These are phyloP conservation scores for Termitomyces sp. DNA, from an alignment of 768 basidiomycete genomes.

Conservation along the genomic window DNA sequence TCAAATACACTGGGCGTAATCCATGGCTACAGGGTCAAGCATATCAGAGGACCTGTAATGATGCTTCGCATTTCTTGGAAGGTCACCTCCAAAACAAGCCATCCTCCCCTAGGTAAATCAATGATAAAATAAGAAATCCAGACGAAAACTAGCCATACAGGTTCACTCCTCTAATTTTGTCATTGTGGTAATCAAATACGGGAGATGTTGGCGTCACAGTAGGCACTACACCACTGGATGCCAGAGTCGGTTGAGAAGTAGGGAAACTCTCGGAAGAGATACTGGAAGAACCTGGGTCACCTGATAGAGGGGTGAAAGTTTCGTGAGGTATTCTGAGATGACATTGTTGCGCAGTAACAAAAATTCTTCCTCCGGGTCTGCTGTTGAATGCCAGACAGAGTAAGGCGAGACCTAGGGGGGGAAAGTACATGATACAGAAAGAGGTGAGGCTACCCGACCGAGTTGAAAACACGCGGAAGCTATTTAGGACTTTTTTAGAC, in stretches of 20 bases:
- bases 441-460: neutral
- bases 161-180: conserved; percentile 54
- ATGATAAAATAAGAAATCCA: neutral
- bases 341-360: conserved; percentile 27
- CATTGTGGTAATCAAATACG: conserved; percentile 38
- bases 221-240: conserved; percentile 4
- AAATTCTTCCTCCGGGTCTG: conserved; percentile 1
- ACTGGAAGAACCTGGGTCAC: conserved; percentile 2
- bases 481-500: neutral
- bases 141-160: conserved; percentile 32
- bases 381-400: conserved; percentile 15
- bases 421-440: conserved; percentile 12
- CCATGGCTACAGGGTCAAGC: conserved; percentile 48
- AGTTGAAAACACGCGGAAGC: neutral
- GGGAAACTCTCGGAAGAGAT: conserved; percentile 3
- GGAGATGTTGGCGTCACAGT: conserved; percentile 16
- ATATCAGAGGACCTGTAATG: neutral
- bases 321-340: conserved; percentile 6
- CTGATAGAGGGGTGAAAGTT: neutral
- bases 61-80: neutral
- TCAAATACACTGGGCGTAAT: conserved; percentile 74
- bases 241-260: neutral
- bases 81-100: conserved; percentile 56
- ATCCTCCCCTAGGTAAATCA: conserved; percentile 42
- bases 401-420: conserved; percentile 16